These are phyloP conservation scores for Pleoardoris graminearum DNA, from an alignment of 2,329 filamentous ascomycete genomes.

Conservation along the genomic window DNA sequence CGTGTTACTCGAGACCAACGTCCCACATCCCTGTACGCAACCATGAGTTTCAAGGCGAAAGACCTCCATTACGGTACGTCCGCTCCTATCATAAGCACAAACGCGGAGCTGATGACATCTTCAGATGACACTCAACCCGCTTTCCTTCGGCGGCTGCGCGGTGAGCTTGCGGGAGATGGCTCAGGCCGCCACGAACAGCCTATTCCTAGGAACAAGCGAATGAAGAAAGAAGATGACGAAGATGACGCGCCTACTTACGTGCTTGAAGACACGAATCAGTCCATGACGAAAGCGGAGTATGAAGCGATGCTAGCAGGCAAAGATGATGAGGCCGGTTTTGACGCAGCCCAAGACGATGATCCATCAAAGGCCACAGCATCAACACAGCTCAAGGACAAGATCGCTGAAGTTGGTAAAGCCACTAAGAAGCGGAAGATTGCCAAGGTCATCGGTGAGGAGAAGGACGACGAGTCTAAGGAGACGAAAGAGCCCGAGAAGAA, in stretches of 20 bases:
- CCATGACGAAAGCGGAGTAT: constrained; percentile 57
- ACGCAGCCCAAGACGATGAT: constrained; percentile 11
- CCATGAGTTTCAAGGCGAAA: constrained; percentile 66
- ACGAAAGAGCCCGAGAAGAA: constrained; percentile 19
- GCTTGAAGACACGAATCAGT: constrained; percentile 70
- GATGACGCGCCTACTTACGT: constrained; percentile 78
- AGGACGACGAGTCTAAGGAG: constrained; percentile 22
- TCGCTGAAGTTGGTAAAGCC: constrained; percentile 36
- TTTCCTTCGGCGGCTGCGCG: constrained; percentile 54
- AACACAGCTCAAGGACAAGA: constrained; percentile 32
- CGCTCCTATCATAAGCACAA: constrained; percentile 38
- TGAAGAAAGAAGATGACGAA: constrained; percentile 66
- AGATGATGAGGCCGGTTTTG: constrained; percentile 19
- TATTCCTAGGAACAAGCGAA: constrained; percentile 49
- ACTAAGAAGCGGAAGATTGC: constrained; percentile 45
- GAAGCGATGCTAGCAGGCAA: constrained; percentile 47
- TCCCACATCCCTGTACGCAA: constrained; percentile 48
- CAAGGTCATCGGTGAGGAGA: constrained; percentile 40
- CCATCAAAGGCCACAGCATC: constrained; percentile 3
- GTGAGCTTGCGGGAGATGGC: constrained; percentile 57
- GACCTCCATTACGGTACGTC: constrained; percentile 67
- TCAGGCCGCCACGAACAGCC: constrained; percentile 51
- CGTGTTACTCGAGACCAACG: background rate
- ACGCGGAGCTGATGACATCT: constrained; percentile 37
- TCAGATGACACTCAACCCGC: constrained; percentile 57